A percentile compares a stretch with the other conserved stretches of the same genome.
phyloP scores from a whole-genome alignment of 495 filamentous ascomycete species.

The Podospora fimiseda region DNA sequence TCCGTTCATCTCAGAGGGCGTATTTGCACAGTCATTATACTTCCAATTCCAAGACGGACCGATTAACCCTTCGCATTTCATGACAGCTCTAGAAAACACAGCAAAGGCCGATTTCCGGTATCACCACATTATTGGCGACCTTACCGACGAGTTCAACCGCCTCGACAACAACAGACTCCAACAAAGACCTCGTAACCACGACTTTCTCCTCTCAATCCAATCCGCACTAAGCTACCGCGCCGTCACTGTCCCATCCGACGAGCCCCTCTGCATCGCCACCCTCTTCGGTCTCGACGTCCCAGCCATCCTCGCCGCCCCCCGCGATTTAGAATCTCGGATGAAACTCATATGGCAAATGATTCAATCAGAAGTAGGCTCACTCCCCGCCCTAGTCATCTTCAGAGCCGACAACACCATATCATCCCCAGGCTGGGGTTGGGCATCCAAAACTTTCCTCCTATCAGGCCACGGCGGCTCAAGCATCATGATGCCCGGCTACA shows the following conservation, averaged over 20 bases:
- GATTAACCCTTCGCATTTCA: constrained; percentile 4
- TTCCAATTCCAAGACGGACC: constrained; percentile 25
- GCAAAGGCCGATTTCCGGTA: constrained; percentile 1
- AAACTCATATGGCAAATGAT: constrained; percentile 17
- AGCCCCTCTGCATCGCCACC: constrained; percentile 29
- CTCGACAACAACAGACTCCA: constrained; percentile 1
- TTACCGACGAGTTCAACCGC: neutral
- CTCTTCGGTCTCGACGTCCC: constrained; percentile 20
- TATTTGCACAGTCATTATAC: constrained; percentile 17
- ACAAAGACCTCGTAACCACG: constrained; percentile 1
- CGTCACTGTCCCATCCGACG: constrained; percentile 28
- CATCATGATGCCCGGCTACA: neutral
- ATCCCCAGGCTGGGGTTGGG: neutral
- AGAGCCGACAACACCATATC: neutral
- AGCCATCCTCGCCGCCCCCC: constrained; percentile 8
- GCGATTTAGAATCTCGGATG: constrained; percentile 14
- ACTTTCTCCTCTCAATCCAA: constrained; percentile 7
- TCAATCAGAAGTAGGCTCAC: neutral
- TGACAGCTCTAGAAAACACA: neutral
- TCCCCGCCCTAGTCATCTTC: neutral
- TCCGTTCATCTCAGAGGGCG: constrained; percentile 17
- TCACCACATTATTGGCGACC: constrained; percentile 4
- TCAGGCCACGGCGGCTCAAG: neutral
- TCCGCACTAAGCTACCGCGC: constrained; percentile 21
- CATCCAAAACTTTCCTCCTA: neutral